Evolutionary conservation across 2,329 filamentous ascomycete genomes (phyloP).

Genomic region (Penicillium sp.): DNA sequence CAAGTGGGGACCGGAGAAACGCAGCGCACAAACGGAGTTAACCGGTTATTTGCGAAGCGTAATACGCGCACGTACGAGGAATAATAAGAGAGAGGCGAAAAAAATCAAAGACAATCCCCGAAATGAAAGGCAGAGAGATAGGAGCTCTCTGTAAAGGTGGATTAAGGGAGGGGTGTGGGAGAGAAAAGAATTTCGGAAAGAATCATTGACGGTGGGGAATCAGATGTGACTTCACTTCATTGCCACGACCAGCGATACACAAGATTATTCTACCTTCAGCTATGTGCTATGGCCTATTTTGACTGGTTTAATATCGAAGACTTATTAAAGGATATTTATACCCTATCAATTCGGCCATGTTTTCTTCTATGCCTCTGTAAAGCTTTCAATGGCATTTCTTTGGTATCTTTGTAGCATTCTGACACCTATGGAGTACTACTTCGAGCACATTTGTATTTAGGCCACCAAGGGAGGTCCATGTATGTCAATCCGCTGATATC

Average conservation of each 20-base stretch:
- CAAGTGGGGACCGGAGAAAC: constrained; percentile 17
- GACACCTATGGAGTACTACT: too few species aligned
- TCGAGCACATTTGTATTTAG: too few species aligned
- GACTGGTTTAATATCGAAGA: too few species aligned
- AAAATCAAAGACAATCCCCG: constrained; percentile 17
- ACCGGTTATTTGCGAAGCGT: constrained; percentile 25
- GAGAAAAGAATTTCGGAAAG: constrained; percentile 29
- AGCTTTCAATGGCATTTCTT: too few species aligned
- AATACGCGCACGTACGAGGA: constrained; percentile 6
- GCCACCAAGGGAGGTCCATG: too few species aligned
- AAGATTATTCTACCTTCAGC: not conserved
- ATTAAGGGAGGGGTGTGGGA: constrained; percentile 18
- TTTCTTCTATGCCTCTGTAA: too few species aligned
- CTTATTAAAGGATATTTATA: too few species aligned
- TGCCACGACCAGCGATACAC: not conserved
- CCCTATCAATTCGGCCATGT: too few species aligned
- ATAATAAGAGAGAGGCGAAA: constrained; percentile 1
- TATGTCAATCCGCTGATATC: too few species aligned
- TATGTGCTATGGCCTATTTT: too few species aligned
- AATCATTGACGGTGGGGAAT: constrained; percentile 27
- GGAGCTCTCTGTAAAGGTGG: constrained; percentile 17
- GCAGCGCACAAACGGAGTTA: constrained; percentile 31
- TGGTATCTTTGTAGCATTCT: too few species aligned
- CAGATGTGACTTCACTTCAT: constrained; percentile 21
- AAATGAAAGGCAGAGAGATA: constrained; percentile 21